Evolutionary conservation across 768 basidiomycete species (phyloP), one percentile per base, ranked within the genome.

Genomic region (Tremella mesenterica): DNA sequence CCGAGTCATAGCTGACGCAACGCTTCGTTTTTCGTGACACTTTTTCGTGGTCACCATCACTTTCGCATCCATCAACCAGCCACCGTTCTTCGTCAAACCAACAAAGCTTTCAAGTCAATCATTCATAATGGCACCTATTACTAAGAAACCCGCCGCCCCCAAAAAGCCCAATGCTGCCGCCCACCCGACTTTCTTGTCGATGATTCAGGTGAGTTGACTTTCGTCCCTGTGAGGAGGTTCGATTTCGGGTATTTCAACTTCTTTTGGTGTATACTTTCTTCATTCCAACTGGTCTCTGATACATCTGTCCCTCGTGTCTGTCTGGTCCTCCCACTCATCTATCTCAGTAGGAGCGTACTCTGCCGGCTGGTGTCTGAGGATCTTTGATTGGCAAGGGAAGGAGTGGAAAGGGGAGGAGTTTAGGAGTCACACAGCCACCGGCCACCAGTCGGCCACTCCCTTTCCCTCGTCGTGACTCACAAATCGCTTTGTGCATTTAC

Each of bases 161-260:
- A 68, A 67, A 60, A 59, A 58, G 56, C 44, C 62, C 20, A 33
- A 65, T 41, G 41, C 67, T 23, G 39, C 20, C 26, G 16, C 48
- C 16, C 84, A 85, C 73, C 84, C 84, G 4, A 75, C 75, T 31
- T 75, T 75, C 73, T 69, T 73, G 44, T 75, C 76, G 43, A 79
- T 79, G 78, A 75, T 76, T 64, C 73, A 65, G 66, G 73, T 75
- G 59, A 66, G 74, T 70, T 43, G 36, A 29, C 38, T 18, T 18
- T 14, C 21, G 29, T n/a, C 18, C 8, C 41, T n/a, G 26, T 20
- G 41, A 10, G 41, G 41, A 18, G 34, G 18, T 8, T 20, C 18
- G 18, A 43, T 8, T 20, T 20, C 18, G 41, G n/a, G n/a, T 43
- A 8, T 7, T 43, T 25, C 41, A 20, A 25, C 41, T 43, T 43